A percentile compares a stretch with the other conserved stretches of the same genome.
These are phyloP conservation scores for Lachnellula subtilissima DNA, from an alignment of 2,329 filamentous ascomycete species.

Conservation along the genomic window DNA sequence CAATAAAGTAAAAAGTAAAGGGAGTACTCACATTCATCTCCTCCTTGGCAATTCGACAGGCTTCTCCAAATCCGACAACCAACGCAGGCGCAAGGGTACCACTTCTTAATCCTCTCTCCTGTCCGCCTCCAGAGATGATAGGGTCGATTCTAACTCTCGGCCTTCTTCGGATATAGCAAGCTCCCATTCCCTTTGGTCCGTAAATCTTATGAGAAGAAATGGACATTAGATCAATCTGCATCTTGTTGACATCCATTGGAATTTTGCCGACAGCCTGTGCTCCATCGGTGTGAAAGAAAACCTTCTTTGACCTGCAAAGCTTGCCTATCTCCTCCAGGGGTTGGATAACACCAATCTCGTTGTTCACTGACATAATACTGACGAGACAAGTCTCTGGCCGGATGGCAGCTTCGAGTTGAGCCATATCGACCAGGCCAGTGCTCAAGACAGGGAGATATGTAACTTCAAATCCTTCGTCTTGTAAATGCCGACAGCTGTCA, in stretches of 20 bases:
- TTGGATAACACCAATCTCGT: constrained; percentile 99
- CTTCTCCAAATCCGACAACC: constrained; percentile 90
- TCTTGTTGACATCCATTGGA: constrained; percentile 89
- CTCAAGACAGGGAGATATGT: constrained; percentile 91
- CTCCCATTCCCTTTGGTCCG: constrained; percentile 93
- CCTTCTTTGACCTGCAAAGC: constrained; percentile 83
- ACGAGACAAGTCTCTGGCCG: constrained; percentile 86
- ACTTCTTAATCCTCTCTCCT: constrained; percentile 90
- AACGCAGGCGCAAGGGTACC: constrained; percentile 88
- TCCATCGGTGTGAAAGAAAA: constrained; percentile 97
- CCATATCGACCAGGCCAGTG: constrained; percentile 80
- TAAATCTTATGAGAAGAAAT: constrained; percentile 99
- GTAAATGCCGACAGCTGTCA: constrained; percentile 92
- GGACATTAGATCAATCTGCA: constrained; percentile 98
- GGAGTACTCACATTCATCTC: constrained; percentile 74
- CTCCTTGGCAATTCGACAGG: constrained; percentile 83
- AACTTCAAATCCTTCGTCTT: constrained; percentile 93
- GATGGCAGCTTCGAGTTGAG: constrained; percentile 81
- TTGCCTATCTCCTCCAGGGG: constrained; percentile 89
- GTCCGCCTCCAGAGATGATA: constrained; percentile 92
- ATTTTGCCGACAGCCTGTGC: constrained; percentile 99
- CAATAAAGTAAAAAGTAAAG: constrained; percentile 13
- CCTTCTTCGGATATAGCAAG: constrained; percentile 89
- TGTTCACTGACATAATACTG: constrained; percentile 98
- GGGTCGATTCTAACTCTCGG: constrained; percentile 92